Evolutionary conservation across 129 eudicot genomes (phyloP), one percentile per base, ranked within the genome.

Genomic region (Artemisia annua): DNA sequence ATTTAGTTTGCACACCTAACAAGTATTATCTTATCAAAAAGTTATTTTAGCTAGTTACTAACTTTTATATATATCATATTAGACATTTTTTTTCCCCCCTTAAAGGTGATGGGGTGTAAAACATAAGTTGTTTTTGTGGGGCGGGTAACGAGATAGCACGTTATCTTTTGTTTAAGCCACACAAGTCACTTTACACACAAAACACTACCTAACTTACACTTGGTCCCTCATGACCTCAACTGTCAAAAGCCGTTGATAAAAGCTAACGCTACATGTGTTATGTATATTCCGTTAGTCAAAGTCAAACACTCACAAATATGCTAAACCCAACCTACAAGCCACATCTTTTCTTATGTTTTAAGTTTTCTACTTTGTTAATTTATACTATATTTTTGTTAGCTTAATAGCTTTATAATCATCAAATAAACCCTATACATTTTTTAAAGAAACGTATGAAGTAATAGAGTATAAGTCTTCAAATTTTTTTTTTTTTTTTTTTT

Each of bases 111-210:
- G 4, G 35, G 75, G 56, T 59, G 75, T 69, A 59, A 76, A 76
- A 67, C 74, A 68, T 39, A 77, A 76, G 16, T 6, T 35, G 75
- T 48, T 35, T 19, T 74, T 51, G 73, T 76, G 68, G 57, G 75
- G 68, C 20, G 69, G 69, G 56, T 74, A 74, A 74, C 19, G 56
- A 49, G 80, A 67, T 70, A 78, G 76, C 75, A 78, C 81, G 76
- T 78, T 78, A 78, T 62, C 81, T 30, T 30, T 63, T 20, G 50
- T 77, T 70, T 77, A 77, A 78, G 76, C 81, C 76, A 78, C 72
- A 77, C 76, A 78, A 58, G 76, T 70, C 65, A 70, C 46, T 57
- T 70, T 52, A 35, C 52, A 52, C 69, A 26, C 32, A 63, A 61
- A 24, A 35, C 3, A 7, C 50, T 75, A 60, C 81, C 75, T 4